Evolutionary conservation across 202 grass and related monocot genomes (phyloP), one percentile per base, ranked within the genome.

Genomic region (Eragrostis tef): DNA sequence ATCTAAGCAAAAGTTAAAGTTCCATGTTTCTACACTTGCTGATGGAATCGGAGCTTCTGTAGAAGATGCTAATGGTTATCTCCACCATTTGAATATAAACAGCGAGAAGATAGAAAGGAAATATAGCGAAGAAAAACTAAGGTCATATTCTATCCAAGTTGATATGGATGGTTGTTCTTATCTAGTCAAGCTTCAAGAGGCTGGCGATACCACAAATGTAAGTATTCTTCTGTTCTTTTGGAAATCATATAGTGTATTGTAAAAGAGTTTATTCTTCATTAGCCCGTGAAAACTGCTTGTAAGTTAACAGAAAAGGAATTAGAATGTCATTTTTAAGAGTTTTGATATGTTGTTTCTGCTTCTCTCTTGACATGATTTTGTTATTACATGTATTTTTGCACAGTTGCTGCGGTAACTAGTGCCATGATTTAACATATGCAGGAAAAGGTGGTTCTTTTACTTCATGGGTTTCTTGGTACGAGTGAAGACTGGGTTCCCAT

Each of bases 391-490:
- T 36, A 71, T 17, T 34, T 65, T 86, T 65, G 65, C 44, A 81
- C 41, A 31, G 13, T 52, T 53, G 22, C 21, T 20, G 12, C 36
- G 20, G 53, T 87, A 77, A 78, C n/a, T 48, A 75, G 6, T 85
- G 48, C 13, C 67, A 74, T 83, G 78, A 70, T 80, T 81, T 54
- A 43, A 77, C 51, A 53, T 74, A 84, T 93, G 86, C 86, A 98
- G 94, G 91, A 91, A 82, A 94, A 82, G 12, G 77, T 87, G 44
- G 69, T 98, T 61, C 64, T 98, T 79, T 94, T 89, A 86, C 94
- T 98, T 84, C 94, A 98, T 90, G 94, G 94, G 79, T 98, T 98
- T 92, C 90, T 98, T 82, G 92, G 94, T 67, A 88, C 88, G 51
- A 93, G 79, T 89, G 81, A 98, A 79, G 94, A 98, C 52, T 98